Conservation (phyloP, 768 basidiomycete genomes). For the Russula vinacea region DNA sequence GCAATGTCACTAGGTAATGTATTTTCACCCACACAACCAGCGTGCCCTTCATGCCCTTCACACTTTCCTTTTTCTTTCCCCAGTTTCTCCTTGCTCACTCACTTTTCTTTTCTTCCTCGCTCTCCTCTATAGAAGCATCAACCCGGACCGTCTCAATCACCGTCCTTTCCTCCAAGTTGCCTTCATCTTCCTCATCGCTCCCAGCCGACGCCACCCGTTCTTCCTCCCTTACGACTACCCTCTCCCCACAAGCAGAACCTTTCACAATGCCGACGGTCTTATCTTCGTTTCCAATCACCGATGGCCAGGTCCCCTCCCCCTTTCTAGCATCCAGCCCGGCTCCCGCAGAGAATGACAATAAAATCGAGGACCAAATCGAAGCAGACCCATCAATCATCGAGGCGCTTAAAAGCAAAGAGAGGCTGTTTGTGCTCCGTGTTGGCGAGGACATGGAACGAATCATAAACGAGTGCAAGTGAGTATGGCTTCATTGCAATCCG, state of each 20-base stretch:
- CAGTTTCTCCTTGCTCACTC: conserved; percentile 3
- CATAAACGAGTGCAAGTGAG: conserved; percentile 71
- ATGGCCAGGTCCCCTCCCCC: conserved; percentile 20
- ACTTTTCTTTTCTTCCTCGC: conserved; percentile 3
- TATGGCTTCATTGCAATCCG: conserved; percentile 29
- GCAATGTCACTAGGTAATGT: conserved; percentile 28
- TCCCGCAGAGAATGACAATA: conserved; percentile 35
- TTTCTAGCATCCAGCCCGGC: conserved; percentile 30
- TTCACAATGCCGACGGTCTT: conserved; percentile 25
- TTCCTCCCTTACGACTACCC: conserved; percentile 15
- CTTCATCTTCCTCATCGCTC: conserved; percentile 13
- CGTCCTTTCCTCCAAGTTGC: conserved; percentile 18
- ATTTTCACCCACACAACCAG: neutral
- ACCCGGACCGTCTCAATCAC: conserved; percentile 17
- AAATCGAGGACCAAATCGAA: conserved; percentile 40
- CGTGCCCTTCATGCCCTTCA: neutral
- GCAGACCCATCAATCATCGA: conserved; percentile 80
- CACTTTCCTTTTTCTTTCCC: conserved; percentile 15
- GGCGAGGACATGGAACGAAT: conserved; percentile 81
- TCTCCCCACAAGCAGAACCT: conserved; percentile 27
- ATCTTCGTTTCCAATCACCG: conserved; percentile 26
- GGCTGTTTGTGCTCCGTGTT: conserved; percentile 84
- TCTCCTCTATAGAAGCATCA: conserved; percentile 20
- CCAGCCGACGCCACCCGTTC: conserved; percentile 19
- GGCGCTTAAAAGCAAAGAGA: conserved; percentile 83